Evolutionary conservation across 345 rosid species (phyloP).

Genomic region (Euphorbia lathyris): DNA sequence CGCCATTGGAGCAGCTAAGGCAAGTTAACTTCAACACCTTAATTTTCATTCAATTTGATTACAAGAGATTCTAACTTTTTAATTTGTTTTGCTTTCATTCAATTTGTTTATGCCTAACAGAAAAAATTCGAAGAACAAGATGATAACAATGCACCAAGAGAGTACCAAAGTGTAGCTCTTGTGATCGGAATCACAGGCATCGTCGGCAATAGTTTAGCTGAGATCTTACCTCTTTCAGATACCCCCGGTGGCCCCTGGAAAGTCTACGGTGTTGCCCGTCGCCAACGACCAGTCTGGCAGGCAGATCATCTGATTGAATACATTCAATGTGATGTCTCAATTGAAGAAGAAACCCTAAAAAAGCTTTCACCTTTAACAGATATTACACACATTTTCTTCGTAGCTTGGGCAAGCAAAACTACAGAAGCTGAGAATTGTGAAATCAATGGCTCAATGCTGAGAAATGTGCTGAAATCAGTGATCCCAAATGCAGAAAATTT

Average conservation of each 20-base stretch:
- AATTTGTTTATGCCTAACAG: slow-evolving; percentile 24
- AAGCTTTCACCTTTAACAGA: slow-evolving; percentile 63
- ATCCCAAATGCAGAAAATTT: slow-evolving; percentile 63
- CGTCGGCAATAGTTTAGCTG: slow-evolving; percentile 78
- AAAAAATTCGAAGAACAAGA: slow-evolving; percentile 38
- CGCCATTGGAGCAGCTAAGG: slow-evolving; percentile 49
- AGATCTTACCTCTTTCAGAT: slow-evolving; percentile 73
- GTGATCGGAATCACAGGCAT: slow-evolving; percentile 77
- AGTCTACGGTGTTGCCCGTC: slow-evolving; percentile 80
- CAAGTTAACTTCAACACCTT: slow-evolving; percentile 5
- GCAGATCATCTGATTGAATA: slow-evolving; percentile 66
- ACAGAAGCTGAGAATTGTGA: slow-evolving; percentile 58
- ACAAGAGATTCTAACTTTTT: too few species aligned
- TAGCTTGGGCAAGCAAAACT: slow-evolving; percentile 49
- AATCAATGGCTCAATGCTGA: slow-evolving; percentile 57
- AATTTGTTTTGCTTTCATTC: not conserved
- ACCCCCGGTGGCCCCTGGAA: slow-evolving; percentile 95
- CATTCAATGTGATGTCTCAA: slow-evolving; percentile 69
- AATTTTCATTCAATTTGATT: too few species aligned
- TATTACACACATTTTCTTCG: slow-evolving; percentile 68
- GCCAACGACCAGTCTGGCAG: slow-evolving; percentile 71
- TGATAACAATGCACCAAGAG: slow-evolving; percentile 25
- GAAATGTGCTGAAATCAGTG: slow-evolving; percentile 56
- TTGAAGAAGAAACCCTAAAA: slow-evolving; percentile 29
- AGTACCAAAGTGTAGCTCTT: slow-evolving; percentile 61